phyloP scores from a whole-genome alignment of 352 stramenopile species.

The Phytophthora sp. region DNA sequence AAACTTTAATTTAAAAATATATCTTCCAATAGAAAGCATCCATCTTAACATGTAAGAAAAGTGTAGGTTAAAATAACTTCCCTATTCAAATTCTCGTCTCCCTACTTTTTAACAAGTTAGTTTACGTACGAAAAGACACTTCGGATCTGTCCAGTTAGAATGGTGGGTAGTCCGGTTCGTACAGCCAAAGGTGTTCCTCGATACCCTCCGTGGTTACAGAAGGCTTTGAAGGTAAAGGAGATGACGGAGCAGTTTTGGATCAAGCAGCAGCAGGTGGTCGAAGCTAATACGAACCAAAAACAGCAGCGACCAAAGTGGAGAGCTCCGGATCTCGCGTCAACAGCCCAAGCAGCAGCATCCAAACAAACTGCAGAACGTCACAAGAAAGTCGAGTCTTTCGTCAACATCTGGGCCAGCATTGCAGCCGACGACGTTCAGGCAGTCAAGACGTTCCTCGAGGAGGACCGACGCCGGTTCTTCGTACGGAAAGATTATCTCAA shows the following conservation, averaged over 20 bases:
- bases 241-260: conserved; percentile 46
- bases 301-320: conserved; percentile 23
- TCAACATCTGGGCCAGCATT: conserved; percentile 53
- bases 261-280: conserved; percentile 18
- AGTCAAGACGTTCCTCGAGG: conserved; percentile 43
- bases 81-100: no score
- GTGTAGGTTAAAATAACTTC: no score
- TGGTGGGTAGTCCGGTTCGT: conserved; percentile 13
- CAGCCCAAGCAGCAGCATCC: conserved; percentile 1
- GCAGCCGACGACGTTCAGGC: conserved; percentile 37
- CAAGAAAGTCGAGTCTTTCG: conserved; percentile 10
- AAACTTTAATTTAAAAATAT: no score
- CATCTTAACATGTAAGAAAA: no score
- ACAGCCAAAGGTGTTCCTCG: conserved; percentile 33
- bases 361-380: conserved; percentile 5
- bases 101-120: no score
- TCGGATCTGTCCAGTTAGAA: no score
- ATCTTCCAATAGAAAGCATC: no score
- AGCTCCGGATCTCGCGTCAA: conserved; percentile 7
- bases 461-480: conserved; percentile 40
- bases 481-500: conserved; percentile 33
- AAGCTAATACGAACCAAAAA: conserved; percentile 26
- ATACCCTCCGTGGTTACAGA: conserved; percentile 74
- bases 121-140: no score
- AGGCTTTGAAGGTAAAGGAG: conserved; percentile 51